Evolutionary conservation across 345 rosid genomes (phyloP).

Genomic region (Leavenworthia alabamica): DNA sequence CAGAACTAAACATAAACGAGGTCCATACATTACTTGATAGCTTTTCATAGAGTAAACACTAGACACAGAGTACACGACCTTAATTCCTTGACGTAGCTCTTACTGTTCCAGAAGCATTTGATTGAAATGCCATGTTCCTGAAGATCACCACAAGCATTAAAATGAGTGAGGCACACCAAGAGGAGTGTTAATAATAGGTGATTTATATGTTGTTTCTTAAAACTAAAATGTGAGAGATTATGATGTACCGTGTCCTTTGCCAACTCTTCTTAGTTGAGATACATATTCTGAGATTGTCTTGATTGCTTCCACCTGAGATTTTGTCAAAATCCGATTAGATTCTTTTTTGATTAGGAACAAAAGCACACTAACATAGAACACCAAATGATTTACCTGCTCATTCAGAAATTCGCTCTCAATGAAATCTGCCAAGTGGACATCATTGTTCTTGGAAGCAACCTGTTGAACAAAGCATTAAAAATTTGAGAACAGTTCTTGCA

Average conservation of each 20-base stretch:
- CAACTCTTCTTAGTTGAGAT: conserved; percentile 57
- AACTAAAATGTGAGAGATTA: background rate
- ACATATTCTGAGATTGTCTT: conserved; percentile 60
- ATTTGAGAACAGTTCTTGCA: background rate
- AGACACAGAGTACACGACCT: background rate
- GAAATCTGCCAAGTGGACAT: conserved; percentile 68
- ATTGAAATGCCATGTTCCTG: conserved; percentile 94
- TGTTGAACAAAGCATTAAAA: conserved; percentile 31
- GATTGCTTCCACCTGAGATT: conserved; percentile 55
- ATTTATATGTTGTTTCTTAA: background rate
- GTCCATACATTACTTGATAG: background rate
- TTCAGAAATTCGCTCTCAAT: conserved; percentile 57
- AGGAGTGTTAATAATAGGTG: background rate
- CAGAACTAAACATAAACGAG: background rate
- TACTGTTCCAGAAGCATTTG: conserved; percentile 68
- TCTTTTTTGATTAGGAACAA: conserved; percentile 29
- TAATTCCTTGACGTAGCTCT: conserved; percentile 18
- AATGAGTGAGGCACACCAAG: background rate
- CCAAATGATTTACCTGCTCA: conserved; percentile 54
- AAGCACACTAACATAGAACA: background rate
- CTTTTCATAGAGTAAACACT: background rate
- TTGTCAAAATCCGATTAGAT: background rate
- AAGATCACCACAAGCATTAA: conserved; percentile 5
- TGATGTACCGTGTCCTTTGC: conserved; percentile 70
- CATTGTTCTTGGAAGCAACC: conserved; percentile 61